Conservation (phyloP, 371 early-diverging fungal genomes). For the Encephalitozoon cuniculi region DNA sequence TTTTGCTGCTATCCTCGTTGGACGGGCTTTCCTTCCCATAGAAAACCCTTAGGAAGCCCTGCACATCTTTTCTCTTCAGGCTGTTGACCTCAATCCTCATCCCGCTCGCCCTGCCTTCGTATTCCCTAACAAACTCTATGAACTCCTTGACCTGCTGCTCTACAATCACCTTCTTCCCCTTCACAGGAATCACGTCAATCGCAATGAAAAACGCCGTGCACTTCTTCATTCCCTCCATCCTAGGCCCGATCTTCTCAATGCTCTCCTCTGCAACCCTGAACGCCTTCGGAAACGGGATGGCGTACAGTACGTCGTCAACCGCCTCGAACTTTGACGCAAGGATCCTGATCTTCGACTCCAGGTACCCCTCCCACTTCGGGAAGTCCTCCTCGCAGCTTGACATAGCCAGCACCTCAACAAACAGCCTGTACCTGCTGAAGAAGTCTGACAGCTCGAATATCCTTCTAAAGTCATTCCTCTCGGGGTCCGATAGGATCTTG, state of each 20-base stretch:
- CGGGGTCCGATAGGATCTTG: slow-evolving; percentile 31
- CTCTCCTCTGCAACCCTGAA: slow-evolving; percentile 63
- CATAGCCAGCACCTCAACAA: slow-evolving; percentile 71
- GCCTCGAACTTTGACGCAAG: slow-evolving; percentile 75
- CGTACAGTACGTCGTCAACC: slow-evolving; percentile 68
- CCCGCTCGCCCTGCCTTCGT: slow-evolving; percentile 8
- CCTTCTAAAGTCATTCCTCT: slow-evolving; percentile 27
- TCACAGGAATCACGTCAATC: slow-evolving; percentile 20
- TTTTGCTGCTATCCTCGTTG: neutral
- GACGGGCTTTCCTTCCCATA: neutral
- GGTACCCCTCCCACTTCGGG: slow-evolving; percentile 69
- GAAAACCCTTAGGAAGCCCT: slow-evolving; percentile 21
- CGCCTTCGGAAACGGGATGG: slow-evolving; percentile 80
- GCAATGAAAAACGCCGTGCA: slow-evolving; percentile 39
- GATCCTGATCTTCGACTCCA: slow-evolving; percentile 82
- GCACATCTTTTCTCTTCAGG: slow-evolving; percentile 42
- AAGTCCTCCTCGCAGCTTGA: slow-evolving; percentile 35
- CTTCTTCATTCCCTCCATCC: neutral
- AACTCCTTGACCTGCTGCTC: slow-evolving; percentile 44
- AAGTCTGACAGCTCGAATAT: slow-evolving; percentile 79
- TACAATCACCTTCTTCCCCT: slow-evolving; percentile 37
- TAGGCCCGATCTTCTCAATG: slow-evolving; percentile 3
- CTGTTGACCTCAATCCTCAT: slow-evolving; percentile 26
- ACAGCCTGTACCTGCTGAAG: slow-evolving; percentile 76
- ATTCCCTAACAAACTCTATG: slow-evolving; percentile 32